Base-by-base conservation (phyloP, 2,329 filamentous ascomycete genomes). In the Diaporthe sp. region DNA sequence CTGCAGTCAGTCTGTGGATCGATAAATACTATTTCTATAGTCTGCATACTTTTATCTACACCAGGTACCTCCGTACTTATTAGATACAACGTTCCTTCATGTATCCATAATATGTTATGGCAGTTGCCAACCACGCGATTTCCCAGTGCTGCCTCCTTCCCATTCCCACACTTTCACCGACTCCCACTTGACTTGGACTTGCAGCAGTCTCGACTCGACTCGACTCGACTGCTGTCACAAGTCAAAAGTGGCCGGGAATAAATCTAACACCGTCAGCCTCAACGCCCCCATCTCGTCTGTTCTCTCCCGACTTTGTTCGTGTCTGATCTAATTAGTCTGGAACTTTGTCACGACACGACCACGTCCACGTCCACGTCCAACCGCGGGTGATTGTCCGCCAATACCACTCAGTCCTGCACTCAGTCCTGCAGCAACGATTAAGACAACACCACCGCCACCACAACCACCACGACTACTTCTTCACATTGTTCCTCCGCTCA, bases 81-180 rank as follows among this genome's bases (percentile, higher is more conserved):
- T 44, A 17, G 42, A 39, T 25, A 42, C 58, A 10, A 42, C 39
- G 19, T 42, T 44, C 37, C 42, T 65, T 22, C 44, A 27, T 66
- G 63, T 66, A 66, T 66, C 63, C 63, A 50, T 66, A 66, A 39
- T 66, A 66, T 25, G 44, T 44, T 51, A 22, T 66, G 61, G 42
- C 22, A 66, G 44, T 35, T 50, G 30, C 44, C 63, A 66, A 66
- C 63, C 63, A 66, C 63, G 63, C 63, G 63, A 66, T 37, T 66
- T 66, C n/a, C 44, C 30, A 9, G 39, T 22, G 19, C 7, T 22
- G 63, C 39, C 37, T 63, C 58, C 25, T 39, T 37, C 13, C 8
- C 19, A 10, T 9, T 44, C 17, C 17, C 63, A 35, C 27, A 7
- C 59, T 63, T 51, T 51, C 63, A 66, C 63, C 63, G 63, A 66